Base-by-base conservation (phyloP, 2,329 filamentous ascomycete species). In the Rhynchosporium agropyri region DNA sequence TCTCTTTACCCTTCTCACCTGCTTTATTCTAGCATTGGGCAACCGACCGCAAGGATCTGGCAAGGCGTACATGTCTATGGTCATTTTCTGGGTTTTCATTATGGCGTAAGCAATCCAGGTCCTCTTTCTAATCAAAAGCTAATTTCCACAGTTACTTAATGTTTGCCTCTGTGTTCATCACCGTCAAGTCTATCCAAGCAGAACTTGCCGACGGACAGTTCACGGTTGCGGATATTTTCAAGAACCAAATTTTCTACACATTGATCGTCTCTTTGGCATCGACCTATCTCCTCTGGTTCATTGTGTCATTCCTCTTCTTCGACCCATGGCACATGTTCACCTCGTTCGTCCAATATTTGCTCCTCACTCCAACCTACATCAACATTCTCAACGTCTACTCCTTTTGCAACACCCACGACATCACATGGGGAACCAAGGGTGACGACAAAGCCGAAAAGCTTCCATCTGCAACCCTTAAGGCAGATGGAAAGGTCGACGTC, bases 251-350 rank as follows among this genome's bases (percentile, higher is more conserved):
- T 63, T 98, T 99, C 79, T 92, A 95, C 77, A 96, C 92, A 40
- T 84, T 99, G 67, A 95, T 99, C 70, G 87, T 99, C 58, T 97
- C 93, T 0, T 85, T 98, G 72, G 84, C 90, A 72, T 95, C 92
- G 10, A 99, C 95, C 0, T 99, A 95, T 75, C 83, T 96, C 66
- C 88, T 99, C 72, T 99, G 93, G 89, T 84, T 98, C 64, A 79
- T 99, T 57, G 90, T 92, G 0, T 97, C 92, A 8, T 82, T 99
- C 68, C 81, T 99, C 69, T 98, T 98, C 87, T 87, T 98, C 77
- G 95, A 99, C 76, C 95, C 95, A 3, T 99, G 95, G 94, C 95
- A 99, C 79, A 98, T 99, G 92, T 84, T 97, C 76, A 98, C 95
- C n/a, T 88, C 89, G 63, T 92, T 98, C 77, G 77, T 92, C 55